Conservation (phyloP, 176 grass and related monocot genomes). For the Juncus inflexus region DNA sequence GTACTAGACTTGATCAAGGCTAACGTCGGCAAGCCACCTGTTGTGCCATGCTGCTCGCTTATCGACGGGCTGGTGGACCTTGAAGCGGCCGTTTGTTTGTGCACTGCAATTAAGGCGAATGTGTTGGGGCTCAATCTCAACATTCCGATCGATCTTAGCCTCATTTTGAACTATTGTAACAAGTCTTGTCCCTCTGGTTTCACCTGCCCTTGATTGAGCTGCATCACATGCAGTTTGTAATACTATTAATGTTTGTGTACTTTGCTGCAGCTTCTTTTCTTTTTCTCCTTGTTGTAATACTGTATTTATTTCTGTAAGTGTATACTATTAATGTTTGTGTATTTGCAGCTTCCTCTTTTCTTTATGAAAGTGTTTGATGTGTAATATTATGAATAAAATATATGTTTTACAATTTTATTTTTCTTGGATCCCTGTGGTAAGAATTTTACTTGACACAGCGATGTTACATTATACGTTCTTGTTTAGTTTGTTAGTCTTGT, state of each 20-base stretch:
- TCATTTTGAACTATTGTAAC: slow-evolving; percentile 60
- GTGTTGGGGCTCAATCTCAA: slow-evolving; percentile 45
- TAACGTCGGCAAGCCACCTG: slow-evolving; percentile 24
- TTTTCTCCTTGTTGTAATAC: neutral
- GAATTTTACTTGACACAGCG: no score
- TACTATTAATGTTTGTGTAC: neutral
- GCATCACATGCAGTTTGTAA: neutral
- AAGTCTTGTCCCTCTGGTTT: slow-evolving; percentile 58
- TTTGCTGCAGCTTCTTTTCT: neutral
- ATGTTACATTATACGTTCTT: no score
- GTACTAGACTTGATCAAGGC: slow-evolving; percentile 42
- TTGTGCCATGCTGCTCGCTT: slow-evolving; percentile 46
- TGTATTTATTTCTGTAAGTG: no score
- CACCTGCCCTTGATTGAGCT: slow-evolving; percentile 36
- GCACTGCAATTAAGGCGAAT: slow-evolving; percentile 50
- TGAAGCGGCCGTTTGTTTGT: slow-evolving; percentile 57
- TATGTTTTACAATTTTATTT: no score
- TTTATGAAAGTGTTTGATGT: no score
- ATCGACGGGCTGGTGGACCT: slow-evolving; percentile 37
- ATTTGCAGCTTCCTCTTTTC: neutral
- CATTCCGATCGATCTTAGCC: slow-evolving; percentile 36
- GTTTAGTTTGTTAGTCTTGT: no score
- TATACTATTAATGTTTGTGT: neutral
- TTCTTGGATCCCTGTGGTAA: no score
- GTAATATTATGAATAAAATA: no score